phyloP scores from a whole-genome alignment of 768 basidiomycete species.

The Suillus cothurnatus region DNA sequence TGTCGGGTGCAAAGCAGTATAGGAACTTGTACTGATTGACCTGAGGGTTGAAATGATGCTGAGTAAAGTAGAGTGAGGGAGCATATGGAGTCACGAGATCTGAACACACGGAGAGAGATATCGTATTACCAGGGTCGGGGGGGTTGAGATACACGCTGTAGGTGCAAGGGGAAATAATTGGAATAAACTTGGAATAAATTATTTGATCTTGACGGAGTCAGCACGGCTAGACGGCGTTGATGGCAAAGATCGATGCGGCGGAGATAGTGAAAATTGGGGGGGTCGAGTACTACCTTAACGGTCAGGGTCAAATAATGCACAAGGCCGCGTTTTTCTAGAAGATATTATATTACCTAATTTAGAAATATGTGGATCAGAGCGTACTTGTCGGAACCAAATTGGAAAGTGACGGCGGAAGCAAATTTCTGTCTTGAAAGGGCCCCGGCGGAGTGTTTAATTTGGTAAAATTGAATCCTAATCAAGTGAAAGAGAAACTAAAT shows the following conservation, averaged over 20 bases:
- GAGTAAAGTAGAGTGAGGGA: too few relatives aligned
- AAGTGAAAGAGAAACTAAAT: neutral
- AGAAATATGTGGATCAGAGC: neutral
- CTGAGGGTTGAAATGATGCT: too few relatives aligned
- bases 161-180: too few relatives aligned
- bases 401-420: conserved; percentile 6
- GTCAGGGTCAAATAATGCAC: neutral
- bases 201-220: too few relatives aligned
- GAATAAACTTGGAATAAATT: too few relatives aligned
- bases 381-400: conserved; percentile 1
- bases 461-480: conserved; percentile 1
- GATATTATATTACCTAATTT: neutral
- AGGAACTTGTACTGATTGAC: neutral
- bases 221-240: neutral
- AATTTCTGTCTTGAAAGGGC: neutral
- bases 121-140: too few relatives aligned
- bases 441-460: conserved; percentile 3
- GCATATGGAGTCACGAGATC: too few relatives aligned
- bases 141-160: too few relatives aligned
- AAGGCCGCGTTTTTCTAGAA: neutral
- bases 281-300: neutral
- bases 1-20: neutral
- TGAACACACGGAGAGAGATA: too few relatives aligned
- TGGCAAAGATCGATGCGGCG: neutral
- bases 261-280: neutral